Evolutionary conservation across 306 rosid species (phyloP).

Genomic region (Vigna nakashimae): DNA sequence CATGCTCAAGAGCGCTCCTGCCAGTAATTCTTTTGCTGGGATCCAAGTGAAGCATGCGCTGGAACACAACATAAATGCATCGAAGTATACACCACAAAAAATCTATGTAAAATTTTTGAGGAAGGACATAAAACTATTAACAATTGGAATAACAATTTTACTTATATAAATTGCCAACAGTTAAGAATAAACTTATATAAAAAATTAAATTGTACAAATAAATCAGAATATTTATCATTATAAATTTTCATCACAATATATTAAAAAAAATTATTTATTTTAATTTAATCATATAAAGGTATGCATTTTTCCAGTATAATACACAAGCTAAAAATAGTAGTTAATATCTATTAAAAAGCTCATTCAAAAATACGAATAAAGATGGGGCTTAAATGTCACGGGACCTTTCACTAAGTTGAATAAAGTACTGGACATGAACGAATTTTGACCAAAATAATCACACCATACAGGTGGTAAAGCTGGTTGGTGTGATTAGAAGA

Average conservation of each 20-base stretch:
- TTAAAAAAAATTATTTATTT: too few relatives aligned
- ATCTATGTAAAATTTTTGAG: slow-evolving; percentile 17
- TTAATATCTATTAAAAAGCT: slow-evolving; percentile 1
- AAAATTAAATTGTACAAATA: not conserved
- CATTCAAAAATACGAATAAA: slow-evolving; percentile 1
- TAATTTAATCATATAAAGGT: too few relatives aligned
- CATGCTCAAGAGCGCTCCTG: slow-evolving; percentile 94
- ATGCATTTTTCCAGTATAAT: not conserved
- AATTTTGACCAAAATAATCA: slow-evolving; percentile 15
- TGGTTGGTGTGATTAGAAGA: not conserved
- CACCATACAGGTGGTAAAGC: slow-evolving; percentile 2
- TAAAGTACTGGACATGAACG: not conserved
- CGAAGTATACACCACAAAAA: slow-evolving; percentile 9
- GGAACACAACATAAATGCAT: slow-evolving; percentile 46
- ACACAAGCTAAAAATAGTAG: not conserved
- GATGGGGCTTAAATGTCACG: slow-evolving; percentile 1
- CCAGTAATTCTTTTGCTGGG: slow-evolving; percentile 93
- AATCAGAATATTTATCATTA: too few relatives aligned
- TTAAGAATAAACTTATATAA: not conserved
- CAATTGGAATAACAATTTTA: too few relatives aligned
- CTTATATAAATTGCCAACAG: too few relatives aligned
- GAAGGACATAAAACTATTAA: not conserved
- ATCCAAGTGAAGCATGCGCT: slow-evolving; percentile 98
- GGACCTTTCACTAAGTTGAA: slow-evolving; percentile 5
- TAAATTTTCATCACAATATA: too few relatives aligned